Base-by-base conservation (phyloP, 106 monocot genomes). In the Dendrobium officinale region DNA sequence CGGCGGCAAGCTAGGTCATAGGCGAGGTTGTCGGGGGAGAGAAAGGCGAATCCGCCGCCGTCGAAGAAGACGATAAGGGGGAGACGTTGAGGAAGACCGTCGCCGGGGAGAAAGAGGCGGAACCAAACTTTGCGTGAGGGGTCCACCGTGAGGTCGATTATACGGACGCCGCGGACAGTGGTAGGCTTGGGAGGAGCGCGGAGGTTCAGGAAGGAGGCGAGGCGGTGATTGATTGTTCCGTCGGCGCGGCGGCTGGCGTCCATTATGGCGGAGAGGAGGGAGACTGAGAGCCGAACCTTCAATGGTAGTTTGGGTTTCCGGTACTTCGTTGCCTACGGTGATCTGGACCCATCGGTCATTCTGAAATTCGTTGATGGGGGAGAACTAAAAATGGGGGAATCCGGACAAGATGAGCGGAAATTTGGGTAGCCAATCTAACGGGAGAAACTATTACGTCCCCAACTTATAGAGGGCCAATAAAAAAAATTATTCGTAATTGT, bases 181-280 rank as follows among this genome's bases (percentile, higher is more conserved):
- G 11, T 75, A 47, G 84, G 51, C 77, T 77, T 78, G 31, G 92
- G 75, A 10, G 82, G 17, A 75, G 55, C 9, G 24, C 15, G 55
- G 55, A 70, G 55, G 55, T 90, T 82, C 75, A 90, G 1, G 82
- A 87, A 33, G 55, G 77, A 77, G 72, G 86, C 44, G 45, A 90
- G 82, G 55, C 80, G 73, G 67, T 92, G 92, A 85, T 92, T 90
- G 66, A 95, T 15, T 70, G 90, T 90, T 83, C 95, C 95, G 77
- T 95, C 72, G 22, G 72, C 1, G 76, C 92, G 92, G 77, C 87
- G 83, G 11, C 78, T 11, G 83, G 55, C 31, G 84, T 90, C 88
- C 31, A 75, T 59, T 49, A 81, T 18, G 78, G 80, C 43, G 55
- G 75, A 75, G 27, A 82, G 6, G 70, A 56, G 4, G 72, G 75